Conservation (phyloP, 345 rosid genomes). For the Erodium maritimum region DNA sequence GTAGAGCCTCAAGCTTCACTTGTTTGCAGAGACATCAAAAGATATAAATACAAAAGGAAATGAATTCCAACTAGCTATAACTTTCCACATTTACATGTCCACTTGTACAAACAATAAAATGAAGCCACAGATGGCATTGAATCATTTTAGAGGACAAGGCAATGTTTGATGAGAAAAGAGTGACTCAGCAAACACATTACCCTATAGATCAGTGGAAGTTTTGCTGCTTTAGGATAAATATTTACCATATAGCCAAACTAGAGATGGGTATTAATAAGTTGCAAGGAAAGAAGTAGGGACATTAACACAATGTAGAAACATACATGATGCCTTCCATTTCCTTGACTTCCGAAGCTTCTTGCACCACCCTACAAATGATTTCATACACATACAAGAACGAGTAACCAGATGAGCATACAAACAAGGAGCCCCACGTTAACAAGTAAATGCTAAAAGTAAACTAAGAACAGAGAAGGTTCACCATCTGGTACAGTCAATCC, state of each 20-base stretch:
- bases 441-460: not conserved
- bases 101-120: not conserved
- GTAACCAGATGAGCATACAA: not conserved
- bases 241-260: not conserved
- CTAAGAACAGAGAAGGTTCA: constrained; percentile 8
- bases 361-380: constrained; percentile 56
- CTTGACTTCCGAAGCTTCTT: constrained; percentile 60
- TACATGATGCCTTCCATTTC: constrained; percentile 67
- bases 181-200: not conserved
- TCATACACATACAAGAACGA: constrained; percentile 2
- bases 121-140: not conserved
- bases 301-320: constrained; percentile 8
- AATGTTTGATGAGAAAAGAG: not conserved
- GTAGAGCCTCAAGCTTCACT: constrained; percentile 2
- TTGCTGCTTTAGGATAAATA: not conserved
- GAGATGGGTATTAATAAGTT: not conserved
- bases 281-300: not conserved
- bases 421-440: not conserved
- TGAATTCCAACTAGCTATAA: not conserved
- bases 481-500: constrained; percentile 80
- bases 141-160: not conserved
- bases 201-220: not conserved
- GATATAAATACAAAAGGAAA: constrained; percentile 1
- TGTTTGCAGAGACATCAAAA: not conserved
- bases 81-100: not conserved